Base-by-base conservation (phyloP, 2,329 filamentous ascomycete genomes). In the Ramularia endophylla region DNA sequence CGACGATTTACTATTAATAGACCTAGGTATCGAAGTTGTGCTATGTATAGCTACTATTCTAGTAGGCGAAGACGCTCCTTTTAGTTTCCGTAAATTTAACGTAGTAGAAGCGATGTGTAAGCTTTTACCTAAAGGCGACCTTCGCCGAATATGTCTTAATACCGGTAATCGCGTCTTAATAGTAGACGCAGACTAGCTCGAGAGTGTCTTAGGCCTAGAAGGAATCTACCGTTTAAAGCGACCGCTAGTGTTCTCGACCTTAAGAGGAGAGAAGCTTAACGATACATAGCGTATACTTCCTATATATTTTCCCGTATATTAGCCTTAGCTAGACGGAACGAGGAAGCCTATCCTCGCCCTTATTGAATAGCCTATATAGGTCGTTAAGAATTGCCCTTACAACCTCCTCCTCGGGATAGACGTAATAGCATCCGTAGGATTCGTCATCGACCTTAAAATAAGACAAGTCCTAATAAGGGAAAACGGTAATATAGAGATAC, bases 291-390 rank as follows among this genome's bases (percentile, higher is more conserved):
- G 25, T 3, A 8, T 18, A n/a, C 27, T 38, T 12, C 36, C 27
- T 4, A 38, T 38, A 8, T 29, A 29, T 11, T 38, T 38, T 16
- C 36, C 28, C 19, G 13, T 8, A 7, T 29, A 29, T 29, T 17
- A 17, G 9, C 9, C 4, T 27, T 11, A 18, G 6, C 36, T 30
- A 29, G n/a, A n/a, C n/a, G n/a, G n/a, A n/a, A n/a, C n/a, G n/a
- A n/a, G n/a, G n/a, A n/a, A n/a, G n/a, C n/a, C n/a, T n/a, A n/a
- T n/a, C n/a, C n/a, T n/a, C n/a, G 25, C 13, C 11, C 27, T 29
- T 31, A 38, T 38, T 12, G 16, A 38, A 12, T 38, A 30, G 36
- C 36, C 12, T 2, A 8, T 38, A 9, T 30, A 38, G 13, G 16
- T 38, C 8, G 27, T 38, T 2, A 3, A 30, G 11, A 12, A 38